These are phyloP conservation scores for Citrullus colocynthis DNA, from an alignment of 306 rosid genomes.

Conservation along the genomic window DNA sequence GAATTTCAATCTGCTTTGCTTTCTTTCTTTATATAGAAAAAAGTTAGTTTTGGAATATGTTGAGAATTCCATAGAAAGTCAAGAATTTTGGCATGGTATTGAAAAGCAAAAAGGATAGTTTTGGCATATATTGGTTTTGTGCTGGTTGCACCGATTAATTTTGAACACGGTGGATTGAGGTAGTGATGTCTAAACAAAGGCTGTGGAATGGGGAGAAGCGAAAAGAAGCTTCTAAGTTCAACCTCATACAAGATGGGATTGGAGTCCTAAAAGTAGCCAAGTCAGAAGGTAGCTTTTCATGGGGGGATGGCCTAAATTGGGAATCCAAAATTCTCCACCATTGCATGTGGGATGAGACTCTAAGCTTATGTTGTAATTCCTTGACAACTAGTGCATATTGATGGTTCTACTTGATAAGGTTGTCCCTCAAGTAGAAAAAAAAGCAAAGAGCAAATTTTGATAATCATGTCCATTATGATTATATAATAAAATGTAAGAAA, in stretches of 20 bases:
- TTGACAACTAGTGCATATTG: background rate
- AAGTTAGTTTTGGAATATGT: background rate
- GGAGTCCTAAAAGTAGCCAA: background rate
- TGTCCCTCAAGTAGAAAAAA: background rate
- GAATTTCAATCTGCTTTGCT: background rate
- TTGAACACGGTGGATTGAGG: background rate
- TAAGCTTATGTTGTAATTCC: background rate
- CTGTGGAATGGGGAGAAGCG: background rate
- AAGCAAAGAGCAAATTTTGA: too few species aligned
- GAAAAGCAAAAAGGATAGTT: background rate
- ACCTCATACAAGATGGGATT: slow-evolving; percentile 6
- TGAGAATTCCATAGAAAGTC: background rate
- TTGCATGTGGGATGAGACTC: background rate
- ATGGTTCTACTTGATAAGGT: background rate
- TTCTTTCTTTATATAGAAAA: background rate
- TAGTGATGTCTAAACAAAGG: background rate
- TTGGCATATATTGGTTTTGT: background rate
- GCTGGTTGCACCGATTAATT: background rate
- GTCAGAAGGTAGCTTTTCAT: background rate
- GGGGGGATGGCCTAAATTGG: background rate
- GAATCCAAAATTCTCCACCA: slow-evolving; percentile 4
- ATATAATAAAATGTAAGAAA: too few species aligned
- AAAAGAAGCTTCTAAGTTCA: background rate
- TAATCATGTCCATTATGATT: too few species aligned
- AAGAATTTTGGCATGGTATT: background rate